Evolutionary conservation across 257 asterid genomes (phyloP), one percentile per base, ranked within the genome.

Genomic region (Parsonsia alboflavescens): DNA sequence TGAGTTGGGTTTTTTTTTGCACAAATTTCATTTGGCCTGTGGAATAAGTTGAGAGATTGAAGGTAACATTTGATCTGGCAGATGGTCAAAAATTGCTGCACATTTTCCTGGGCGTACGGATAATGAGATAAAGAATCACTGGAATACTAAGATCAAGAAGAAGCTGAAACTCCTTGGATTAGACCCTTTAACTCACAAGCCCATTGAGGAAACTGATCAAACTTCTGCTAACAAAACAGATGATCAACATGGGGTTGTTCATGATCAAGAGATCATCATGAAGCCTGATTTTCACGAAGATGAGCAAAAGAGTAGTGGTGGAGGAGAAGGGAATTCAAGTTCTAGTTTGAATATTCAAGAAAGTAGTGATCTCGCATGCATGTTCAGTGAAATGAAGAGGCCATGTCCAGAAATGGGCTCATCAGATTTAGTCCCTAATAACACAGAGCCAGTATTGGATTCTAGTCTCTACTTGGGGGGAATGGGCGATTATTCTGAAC

Each of bases 31-130:
- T 30, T 5, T 3, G 6, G 22, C 4, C 6, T 54, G 4, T 15
- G 58, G 7, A 17, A 17, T 50, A 4, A 17, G 53, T 16, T 12
- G 53, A 19, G 58, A 1, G n/a, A 6, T 52, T 42, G 1, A 33
- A 33, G 1, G 46, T 16, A 44, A 28, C 21, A 21, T 53, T 56
- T 71, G 15, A 65, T n/a, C n/a, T 70, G 7, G 24, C 74, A 92
- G 97, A 85, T 92, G 97, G 97, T 92, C 97, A 6, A 92, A 92
- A 73, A 92, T 92, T 81, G 97, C 97, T 10, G 87, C 93, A 15
- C 89, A 92, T 83, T 83, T 86, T 76, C 88, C 90, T 0, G 87
- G 90, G 0, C 78, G 88, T 24, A 86, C 90, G 0, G 90, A 86
- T 11, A 86, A 86, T 19, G 87, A 86, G 71, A 82, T 84, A 39